Base-by-base conservation (phyloP, 495 filamentous ascomycete species). In the Hypoxylon cercidicola region DNA sequence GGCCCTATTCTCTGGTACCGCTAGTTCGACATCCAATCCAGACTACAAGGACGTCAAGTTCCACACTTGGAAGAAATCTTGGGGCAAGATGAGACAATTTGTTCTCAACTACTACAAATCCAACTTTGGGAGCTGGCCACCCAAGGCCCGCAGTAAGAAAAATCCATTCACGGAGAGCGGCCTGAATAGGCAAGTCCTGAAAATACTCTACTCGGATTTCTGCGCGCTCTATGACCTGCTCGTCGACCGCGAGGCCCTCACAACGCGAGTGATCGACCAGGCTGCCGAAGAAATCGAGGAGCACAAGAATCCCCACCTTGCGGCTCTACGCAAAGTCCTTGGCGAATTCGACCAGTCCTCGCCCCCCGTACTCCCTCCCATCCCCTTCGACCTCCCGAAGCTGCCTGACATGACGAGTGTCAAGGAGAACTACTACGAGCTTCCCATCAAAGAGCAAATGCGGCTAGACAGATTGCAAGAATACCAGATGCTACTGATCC, bases 71-170 rank as follows among this genome's bases (percentile, higher is more conserved):
- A 90, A 85, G 70, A 75, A 77, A 1, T 80, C 87, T 1, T 97
- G 94, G 72, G 76, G 82, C 44, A 82, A 86, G 21, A 90, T 93
- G 82, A 85, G 92, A 34, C 89, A 86, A 55, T 89, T 90, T 62
- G 83, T 90, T 13, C 79, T 97, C 48, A 79, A 81, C 48, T 90
- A 92, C 76, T 96, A 95, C 75, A 93, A 93, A 69, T 76, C 87
- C 46, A 84, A 86, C 49, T 96, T 96, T 71, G 96, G 96, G 37
- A 88, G 89, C 50, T 99, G 95, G 95, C 93, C 96, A 16, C 95
- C 96, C 34, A 95, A 93, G 73, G 93, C 92, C 0, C 86, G 82
- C 49, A 93, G 87, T 37, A 97, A 97, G 81, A 97, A 97, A 81
- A 97, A 97, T 69, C 83, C 88, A 10, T 95, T 96, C 45, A 89